These are phyloP conservation scores for Gillenia trifoliata DNA, from an alignment of 306 rosid genomes.

Conservation along the genomic window DNA sequence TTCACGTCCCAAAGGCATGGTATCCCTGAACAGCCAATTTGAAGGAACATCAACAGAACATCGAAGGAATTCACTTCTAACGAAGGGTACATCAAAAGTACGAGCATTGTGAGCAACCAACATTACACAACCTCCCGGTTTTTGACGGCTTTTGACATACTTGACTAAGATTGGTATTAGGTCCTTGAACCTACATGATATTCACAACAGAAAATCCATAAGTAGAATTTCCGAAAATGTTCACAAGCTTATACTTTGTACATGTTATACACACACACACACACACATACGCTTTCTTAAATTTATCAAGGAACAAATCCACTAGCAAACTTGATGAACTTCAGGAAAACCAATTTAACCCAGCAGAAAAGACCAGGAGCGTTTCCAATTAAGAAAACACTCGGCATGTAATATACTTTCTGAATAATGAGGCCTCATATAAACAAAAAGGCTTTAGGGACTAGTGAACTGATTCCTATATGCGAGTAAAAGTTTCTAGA, in stretches of 20 bases:
- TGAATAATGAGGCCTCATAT: neutral
- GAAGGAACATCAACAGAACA: slow-evolving; percentile 53
- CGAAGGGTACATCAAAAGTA: slow-evolving; percentile 78
- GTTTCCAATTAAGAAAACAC: neutral
- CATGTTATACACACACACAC: neutral
- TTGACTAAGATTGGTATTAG: slow-evolving; percentile 61
- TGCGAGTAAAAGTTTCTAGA: neutral
- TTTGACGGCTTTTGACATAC: slow-evolving; percentile 63
- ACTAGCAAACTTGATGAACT: neutral
- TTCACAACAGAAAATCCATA: slow-evolving; percentile 13
- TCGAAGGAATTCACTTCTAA: slow-evolving; percentile 58
- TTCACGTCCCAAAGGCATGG: slow-evolving; percentile 59
- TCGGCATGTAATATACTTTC: neutral
- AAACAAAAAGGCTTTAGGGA: neutral
- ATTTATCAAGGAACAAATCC: neutral
- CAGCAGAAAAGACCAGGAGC: neutral
- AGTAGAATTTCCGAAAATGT: neutral
- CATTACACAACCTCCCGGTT: slow-evolving; percentile 63
- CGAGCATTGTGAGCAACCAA: slow-evolving; percentile 83
- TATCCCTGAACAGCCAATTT: slow-evolving; percentile 66
- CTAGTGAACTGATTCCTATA: neutral
- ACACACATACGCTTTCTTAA: neutral
- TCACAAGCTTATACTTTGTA: neutral
- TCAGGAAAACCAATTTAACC: neutral
- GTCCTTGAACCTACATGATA: slow-evolving; percentile 68